Evolutionary conservation across 805 yeast species (phyloP), one percentile per base, ranked within the genome.

Genomic region (Yamadazyma phyllophila): DNA sequence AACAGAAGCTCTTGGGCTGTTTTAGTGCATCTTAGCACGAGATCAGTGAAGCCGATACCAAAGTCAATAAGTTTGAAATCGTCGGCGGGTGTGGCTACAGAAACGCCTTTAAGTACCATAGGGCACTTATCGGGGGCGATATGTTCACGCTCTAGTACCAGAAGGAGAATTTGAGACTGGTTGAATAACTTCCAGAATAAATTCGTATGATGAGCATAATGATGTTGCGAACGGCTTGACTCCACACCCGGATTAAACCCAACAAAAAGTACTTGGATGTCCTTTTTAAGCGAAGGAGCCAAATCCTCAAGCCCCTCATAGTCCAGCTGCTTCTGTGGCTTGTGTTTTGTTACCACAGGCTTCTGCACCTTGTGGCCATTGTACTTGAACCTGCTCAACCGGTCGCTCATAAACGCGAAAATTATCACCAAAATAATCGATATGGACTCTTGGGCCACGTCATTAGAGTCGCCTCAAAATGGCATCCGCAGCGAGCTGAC

Each of bases 181-280:
- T 75, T 76, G 52, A 85, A 62, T 27, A 84, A 60, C 47, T 74
- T 79, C 91, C 91, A 85, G 57, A 86, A 85, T 30, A 73, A 58
- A 55, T 85, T 85, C 10, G 86, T 72, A 14, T 66, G 77, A 57
- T 86, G 91, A 0, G 92, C 92, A 59, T 82, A 85, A 55, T 84
- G 80, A 57, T 85, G 91, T 29, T 85, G 89, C 7, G 65, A 59
- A 14, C 63, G 53, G 0, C 88, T 77, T 1, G 90, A 82, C 54
- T 72, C 73, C 3, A 80, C 61, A 2, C 91, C 87, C 0, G 94
- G 94, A 54, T 85, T 85, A 66, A 73, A 83, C 1, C 94, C 94
- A 2, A 85, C 71, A 53, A 85, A 85, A 3, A 85, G 70, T 1
- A 83, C 41, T 12, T 55, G 47, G 34, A 66, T 54, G 39, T 58